Evolutionary conservation across 495 filamentous ascomycete genomes (phyloP), one percentile per base, ranked within the genome.

Genomic region (Daldinia concentrica): DNA sequence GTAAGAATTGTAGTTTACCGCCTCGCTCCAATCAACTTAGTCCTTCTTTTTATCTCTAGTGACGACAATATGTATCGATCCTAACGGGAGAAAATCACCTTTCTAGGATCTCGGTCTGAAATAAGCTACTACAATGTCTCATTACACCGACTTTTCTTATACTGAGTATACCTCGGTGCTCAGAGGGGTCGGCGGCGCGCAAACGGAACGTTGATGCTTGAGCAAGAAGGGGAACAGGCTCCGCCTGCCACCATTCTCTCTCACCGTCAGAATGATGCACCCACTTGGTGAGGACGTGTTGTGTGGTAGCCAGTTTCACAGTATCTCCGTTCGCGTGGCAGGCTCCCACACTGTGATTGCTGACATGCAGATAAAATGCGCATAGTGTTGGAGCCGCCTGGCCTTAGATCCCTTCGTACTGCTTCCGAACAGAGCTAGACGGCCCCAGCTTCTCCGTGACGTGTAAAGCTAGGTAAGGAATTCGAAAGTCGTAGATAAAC

Each of bases 231-330:
- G 69, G 61, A 61, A 69, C 59, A 30, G 39, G 50, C 56, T 58
- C 71, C 62, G 60, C 56, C 50, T 30, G 50, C 39, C 45, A 36
- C 15, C 34, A 29, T 60, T 48, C 39, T 34, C 50, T 27, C 66
- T 73, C 71, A 73, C 71, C 71, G 71, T 73, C 66, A 73, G 71
- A 73, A 73, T 73, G 71, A 73, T 73, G 65, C 66, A 58, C 34
- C 56, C 50, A 60, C 54, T 59, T 66, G 59, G 34, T 17, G 64
- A 39, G 48, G 50, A 54, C 27, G 12, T 54, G 30, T 57, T 15
- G 15, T 30, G 54, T 36, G 6, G 54, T 36, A 22, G 41, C 65
- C 58, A 66, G 66, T 69, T 69, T 66, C 62, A 62, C 71, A 73
- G 71, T 73, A 57, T 66, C 54, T 69, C 57, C 37, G 56, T 66